Evolutionary conservation across 2,329 filamentous ascomycete species (phyloP).

Genomic region (Verticillium dahliae): DNA sequence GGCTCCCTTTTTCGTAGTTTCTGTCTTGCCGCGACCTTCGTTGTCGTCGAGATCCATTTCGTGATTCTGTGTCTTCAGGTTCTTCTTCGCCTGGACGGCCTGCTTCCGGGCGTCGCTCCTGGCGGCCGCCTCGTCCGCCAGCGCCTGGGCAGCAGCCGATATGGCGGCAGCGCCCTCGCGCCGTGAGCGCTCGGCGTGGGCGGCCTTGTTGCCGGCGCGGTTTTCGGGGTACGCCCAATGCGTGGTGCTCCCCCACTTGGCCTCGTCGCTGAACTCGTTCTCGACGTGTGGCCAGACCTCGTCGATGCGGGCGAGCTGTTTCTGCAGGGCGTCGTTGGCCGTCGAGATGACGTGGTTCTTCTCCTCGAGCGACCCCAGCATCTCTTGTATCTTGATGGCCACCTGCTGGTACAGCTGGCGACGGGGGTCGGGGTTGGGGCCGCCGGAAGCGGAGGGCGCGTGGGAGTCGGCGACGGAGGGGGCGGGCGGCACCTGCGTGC

Average conservation of each 20-base stretch:
- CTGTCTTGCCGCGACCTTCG: slow-evolving; percentile 40
- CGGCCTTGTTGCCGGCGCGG: slow-evolving; percentile 53
- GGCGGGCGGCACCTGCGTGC: slow-evolving; percentile 27
- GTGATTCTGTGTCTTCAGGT: slow-evolving; percentile 58
- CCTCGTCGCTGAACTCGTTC: slow-evolving; percentile 86
- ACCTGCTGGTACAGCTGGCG: slow-evolving; percentile 74
- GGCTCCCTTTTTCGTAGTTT: slow-evolving; percentile 55
- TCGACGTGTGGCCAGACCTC: slow-evolving; percentile 83
- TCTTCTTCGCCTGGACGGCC: slow-evolving; percentile 70
- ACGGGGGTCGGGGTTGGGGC: slow-evolving; percentile 52
- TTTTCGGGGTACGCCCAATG: slow-evolving; percentile 96
- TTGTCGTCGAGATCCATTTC: slow-evolving; percentile 78
- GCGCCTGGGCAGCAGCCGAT: slow-evolving; percentile 67
- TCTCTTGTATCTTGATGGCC: slow-evolving; percentile 70
- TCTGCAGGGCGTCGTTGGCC: slow-evolving; percentile 81
- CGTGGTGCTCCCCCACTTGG: slow-evolving; percentile 80
- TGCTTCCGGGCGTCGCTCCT: slow-evolving; percentile 82
- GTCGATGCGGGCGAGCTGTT: slow-evolving; percentile 78
- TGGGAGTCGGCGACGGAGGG: slow-evolving; percentile 36
- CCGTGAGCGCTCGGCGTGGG: slow-evolving; percentile 65
- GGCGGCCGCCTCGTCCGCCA: slow-evolving; percentile 77
- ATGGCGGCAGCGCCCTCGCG: slow-evolving; percentile 74
- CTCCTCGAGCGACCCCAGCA: slow-evolving; percentile 88
- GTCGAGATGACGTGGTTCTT: slow-evolving; percentile 96
- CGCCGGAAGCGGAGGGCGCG: slow-evolving; percentile 38